phyloP scores from a whole-genome alignment of 2,329 filamentous ascomycete species.

The Beauveria asiatica region DNA sequence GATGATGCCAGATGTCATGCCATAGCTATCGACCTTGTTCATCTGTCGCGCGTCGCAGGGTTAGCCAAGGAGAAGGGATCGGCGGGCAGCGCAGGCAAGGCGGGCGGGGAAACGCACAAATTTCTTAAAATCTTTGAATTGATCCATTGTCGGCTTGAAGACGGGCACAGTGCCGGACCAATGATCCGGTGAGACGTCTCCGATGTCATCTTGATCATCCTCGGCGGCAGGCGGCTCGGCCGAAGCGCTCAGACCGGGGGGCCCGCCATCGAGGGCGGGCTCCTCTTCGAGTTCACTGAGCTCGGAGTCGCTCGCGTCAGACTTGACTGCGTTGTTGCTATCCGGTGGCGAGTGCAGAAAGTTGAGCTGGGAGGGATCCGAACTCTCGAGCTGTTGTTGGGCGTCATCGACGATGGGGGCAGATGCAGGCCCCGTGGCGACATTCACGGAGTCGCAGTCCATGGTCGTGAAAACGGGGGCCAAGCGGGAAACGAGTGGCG shows the following conservation, averaged over 20 bases:
- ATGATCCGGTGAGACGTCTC: slow-evolving; percentile 75
- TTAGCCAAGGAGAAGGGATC: slow-evolving; percentile 2
- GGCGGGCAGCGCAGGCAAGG: background rate
- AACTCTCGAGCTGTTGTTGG: slow-evolving; percentile 24
- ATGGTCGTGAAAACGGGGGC: slow-evolving; percentile 3
- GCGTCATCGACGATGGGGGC: slow-evolving; percentile 19
- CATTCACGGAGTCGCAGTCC: background rate
- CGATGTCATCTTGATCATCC: slow-evolving; percentile 53
- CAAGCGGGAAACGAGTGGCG: slow-evolving; percentile 7
- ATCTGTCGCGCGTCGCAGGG: slow-evolving; percentile 35
- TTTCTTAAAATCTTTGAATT: slow-evolving; percentile 87
- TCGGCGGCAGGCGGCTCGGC: slow-evolving; percentile 19
- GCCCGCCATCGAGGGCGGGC: slow-evolving; percentile 26
- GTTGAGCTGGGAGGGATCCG: slow-evolving; percentile 28
- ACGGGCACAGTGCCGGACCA: slow-evolving; percentile 89
- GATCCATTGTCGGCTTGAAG: slow-evolving; percentile 90
- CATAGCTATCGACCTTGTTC: slow-evolving; percentile 82
- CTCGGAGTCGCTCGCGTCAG: slow-evolving; percentile 55
- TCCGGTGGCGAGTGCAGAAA: slow-evolving; percentile 57
- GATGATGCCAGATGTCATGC: slow-evolving; percentile 95
- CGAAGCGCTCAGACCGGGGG: slow-evolving; percentile 10
- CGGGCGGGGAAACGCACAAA: slow-evolving; percentile 54
- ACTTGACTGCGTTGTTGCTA: slow-evolving; percentile 51
- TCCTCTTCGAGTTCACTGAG: slow-evolving; percentile 57
- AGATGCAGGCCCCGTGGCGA: slow-evolving; percentile 2